Base-by-base conservation (phyloP, 1,284 basidiomycete species). In the Papiliotrema flavescens region DNA sequence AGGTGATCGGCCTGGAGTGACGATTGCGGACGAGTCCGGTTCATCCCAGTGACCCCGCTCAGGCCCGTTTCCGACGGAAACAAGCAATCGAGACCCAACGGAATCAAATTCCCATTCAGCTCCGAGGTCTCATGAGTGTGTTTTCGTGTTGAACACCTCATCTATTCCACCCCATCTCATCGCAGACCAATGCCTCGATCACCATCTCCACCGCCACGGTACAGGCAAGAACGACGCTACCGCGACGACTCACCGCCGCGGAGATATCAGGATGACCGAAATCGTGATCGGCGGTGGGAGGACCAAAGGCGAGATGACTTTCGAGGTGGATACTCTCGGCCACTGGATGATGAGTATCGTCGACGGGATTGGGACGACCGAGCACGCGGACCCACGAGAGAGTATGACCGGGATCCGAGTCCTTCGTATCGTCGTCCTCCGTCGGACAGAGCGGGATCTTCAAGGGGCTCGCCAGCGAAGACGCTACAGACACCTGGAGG, bases 191-290 rank as follows among this genome's bases (percentile, higher is more conserved):
- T 40, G 39, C 20, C 39, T 15, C 4, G 20, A n/a, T 40, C 39
- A 15, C 39, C 20, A 15, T n/a, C 20, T 15, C 28, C 28, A 11
- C 28, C 28, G 28, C 28, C 28, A 6, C 28, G 28, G 28, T 32
- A 32, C 28, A 32, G 28, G 28, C 28, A 32, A 11, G 28, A 32
- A 5, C 28, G 55, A 24, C 54, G 56, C 22, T 70, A 61, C 47
- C 54, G 67, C 28, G 67, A 68, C 32, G 63, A 64, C 14, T 64
- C 63, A 0, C 69, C 70, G 1, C 59, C 54, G 40, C 48, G 61
- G 44, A 19, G 55, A 55, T 57, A 56, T 34, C 41, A 23, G 20
- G 41, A 54, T 26, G 20, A 34, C 39, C 47, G 54, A 4, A 49
- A 53, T 37, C 34, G 57, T 40, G 50, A 57, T 17, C 34, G 52